Conservation (phyloP, 2,329 filamentous ascomycete species). For the Scedosporium minutisporum region DNA sequence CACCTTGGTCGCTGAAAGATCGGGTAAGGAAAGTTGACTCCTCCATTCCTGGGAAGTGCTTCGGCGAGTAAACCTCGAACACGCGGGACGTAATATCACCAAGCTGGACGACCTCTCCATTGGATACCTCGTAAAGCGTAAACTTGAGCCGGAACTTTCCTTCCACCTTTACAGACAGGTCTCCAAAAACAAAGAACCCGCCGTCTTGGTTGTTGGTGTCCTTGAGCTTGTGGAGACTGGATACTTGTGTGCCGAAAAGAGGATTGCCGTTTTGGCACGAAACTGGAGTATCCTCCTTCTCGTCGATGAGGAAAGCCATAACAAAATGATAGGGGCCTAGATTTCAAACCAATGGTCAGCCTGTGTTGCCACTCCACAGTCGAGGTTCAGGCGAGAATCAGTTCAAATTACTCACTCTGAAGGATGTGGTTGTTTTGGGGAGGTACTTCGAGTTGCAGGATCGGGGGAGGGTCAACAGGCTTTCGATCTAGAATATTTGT, state of each 20-base stretch:
- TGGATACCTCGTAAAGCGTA: constrained; percentile 54
- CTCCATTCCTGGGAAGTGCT: constrained; percentile 68
- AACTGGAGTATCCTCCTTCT: constrained; percentile 20
- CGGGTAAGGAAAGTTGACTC: constrained; percentile 76
- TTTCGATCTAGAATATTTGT: constrained; percentile 55
- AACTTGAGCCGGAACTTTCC: constrained; percentile 69
- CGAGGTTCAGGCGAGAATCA: not conserved
- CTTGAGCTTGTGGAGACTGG: constrained; percentile 73
- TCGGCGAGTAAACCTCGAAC: constrained; percentile 57
- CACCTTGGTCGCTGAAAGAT: constrained; percentile 78
- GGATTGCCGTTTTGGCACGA: constrained; percentile 33
- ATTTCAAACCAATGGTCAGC: not conserved
- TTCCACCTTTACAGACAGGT: constrained; percentile 68
- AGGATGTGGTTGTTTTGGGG: constrained; percentile 32
- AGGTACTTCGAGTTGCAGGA: constrained; percentile 54
- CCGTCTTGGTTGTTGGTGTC: constrained; percentile 69
- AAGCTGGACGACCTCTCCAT: constrained; percentile 21
- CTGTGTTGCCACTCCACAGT: too few relatives aligned
- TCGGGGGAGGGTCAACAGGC: constrained; percentile 79
- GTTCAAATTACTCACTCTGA: constrained; percentile 7
- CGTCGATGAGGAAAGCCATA: constrained; percentile 32
- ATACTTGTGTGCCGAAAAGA: constrained; percentile 64
- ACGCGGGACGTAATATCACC: constrained; percentile 44
- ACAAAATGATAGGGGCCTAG: constrained; percentile 40
- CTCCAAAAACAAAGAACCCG: constrained; percentile 85